These are phyloP conservation scores for Metarhizium robertsii DNA, from an alignment of 2,329 filamentous ascomycete genomes.

Conservation along the genomic window DNA sequence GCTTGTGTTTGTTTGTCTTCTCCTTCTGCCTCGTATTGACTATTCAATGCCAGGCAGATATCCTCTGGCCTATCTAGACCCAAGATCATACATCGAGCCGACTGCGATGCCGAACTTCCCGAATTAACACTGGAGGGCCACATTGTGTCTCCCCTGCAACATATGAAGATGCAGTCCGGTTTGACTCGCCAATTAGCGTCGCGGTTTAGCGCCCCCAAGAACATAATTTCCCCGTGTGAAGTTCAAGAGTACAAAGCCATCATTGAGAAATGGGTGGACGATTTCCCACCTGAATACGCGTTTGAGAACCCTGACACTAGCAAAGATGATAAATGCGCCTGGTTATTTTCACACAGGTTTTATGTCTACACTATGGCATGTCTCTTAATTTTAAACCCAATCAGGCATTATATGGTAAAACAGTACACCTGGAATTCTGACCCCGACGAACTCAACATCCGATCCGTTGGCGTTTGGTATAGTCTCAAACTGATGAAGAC, in stretches of 20 bases:
- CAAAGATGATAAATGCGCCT: constrained; percentile 28
- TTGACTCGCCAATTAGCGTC: constrained; percentile 14
- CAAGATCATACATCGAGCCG: constrained; percentile 20
- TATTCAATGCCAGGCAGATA: constrained; percentile 18
- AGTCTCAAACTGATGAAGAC: constrained; percentile 31
- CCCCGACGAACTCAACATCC: constrained; percentile 23
- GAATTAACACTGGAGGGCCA: constrained; percentile 18
- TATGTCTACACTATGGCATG: constrained; percentile 35
- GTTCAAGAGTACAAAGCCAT: constrained; percentile 16
- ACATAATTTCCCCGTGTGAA: constrained; percentile 17
- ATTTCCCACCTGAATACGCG: constrained; percentile 31
- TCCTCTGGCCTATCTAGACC: constrained; percentile 21
- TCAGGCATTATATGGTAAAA: constrained; percentile 36
- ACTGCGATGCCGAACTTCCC: constrained; percentile 17
- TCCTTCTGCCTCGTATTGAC: neutral
- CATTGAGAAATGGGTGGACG: constrained; percentile 30
- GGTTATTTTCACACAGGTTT: constrained; percentile 35
- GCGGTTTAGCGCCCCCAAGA: constrained; percentile 17
- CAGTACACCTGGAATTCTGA: constrained; percentile 16
- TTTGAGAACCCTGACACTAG: constrained; percentile 29
- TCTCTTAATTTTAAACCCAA: constrained; percentile 35
- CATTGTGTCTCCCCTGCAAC: constrained; percentile 17
- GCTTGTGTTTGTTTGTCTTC: neutral
- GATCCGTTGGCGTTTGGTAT: constrained; percentile 30
- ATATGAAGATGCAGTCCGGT: constrained; percentile 21